phyloP scores from a whole-genome alignment of 2,329 filamentous ascomycete genomes.

The Sarocladium oryzae region DNA sequence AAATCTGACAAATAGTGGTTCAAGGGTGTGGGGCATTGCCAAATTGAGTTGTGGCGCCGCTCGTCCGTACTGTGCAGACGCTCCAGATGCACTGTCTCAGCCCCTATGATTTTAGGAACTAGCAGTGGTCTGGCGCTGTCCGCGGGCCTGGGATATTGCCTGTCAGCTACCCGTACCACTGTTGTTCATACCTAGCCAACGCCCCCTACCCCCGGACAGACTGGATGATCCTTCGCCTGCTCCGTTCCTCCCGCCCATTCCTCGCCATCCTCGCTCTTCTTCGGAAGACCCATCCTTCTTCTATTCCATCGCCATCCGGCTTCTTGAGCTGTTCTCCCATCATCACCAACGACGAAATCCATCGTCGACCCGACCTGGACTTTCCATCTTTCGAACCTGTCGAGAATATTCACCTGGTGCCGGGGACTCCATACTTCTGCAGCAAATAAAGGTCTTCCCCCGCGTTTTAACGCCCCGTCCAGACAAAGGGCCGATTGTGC shows the following conservation, averaged over 20 bases:
- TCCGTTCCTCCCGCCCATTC: background rate
- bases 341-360: too few species aligned
- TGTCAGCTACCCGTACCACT: background rate
- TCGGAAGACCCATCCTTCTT: background rate
- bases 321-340: too few species aligned
- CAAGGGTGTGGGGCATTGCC: background rate
- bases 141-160: background rate
- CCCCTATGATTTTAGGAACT: background rate
- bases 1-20: background rate
- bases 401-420: background rate
- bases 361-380: background rate
- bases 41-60: background rate
- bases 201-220: too few species aligned
- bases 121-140: background rate
- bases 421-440: slow-evolving; percentile 6
- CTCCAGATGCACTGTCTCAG: background rate
- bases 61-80: background rate
- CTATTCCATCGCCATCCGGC: background rate
- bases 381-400: too few species aligned
- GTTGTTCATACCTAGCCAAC: too few species aligned
- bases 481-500: slow-evolving; percentile 7
- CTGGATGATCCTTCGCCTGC: background rate
- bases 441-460: slow-evolving; percentile 7
- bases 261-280: slow-evolving; percentile 4
- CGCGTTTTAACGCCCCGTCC: slow-evolving; percentile 6